Conservation (phyloP, 106 monocot species). For the Acanthochlamys bracteata region DNA sequence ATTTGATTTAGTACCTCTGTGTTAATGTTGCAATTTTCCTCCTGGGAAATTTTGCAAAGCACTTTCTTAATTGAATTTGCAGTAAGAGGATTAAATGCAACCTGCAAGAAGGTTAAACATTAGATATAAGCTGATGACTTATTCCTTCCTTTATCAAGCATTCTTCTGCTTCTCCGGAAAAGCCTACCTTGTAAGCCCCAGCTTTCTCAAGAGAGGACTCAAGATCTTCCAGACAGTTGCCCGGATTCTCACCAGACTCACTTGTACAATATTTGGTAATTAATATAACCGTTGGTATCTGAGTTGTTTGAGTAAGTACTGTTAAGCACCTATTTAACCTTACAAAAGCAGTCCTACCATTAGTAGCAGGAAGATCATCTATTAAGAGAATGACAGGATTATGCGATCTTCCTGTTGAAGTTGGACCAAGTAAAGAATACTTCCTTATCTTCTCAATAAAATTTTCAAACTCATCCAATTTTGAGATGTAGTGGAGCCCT, state of each 20-base stretch:
- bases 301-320: conserved; percentile 43
- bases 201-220: conserved; percentile 46
- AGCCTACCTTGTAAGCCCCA: conserved; percentile 81
- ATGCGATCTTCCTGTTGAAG: conserved; percentile 16
- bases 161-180: too few species aligned
- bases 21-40: conserved; percentile 54
- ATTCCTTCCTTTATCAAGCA: neutral
- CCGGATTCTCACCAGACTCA: conserved; percentile 34
- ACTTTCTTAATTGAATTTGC: conserved; percentile 80
- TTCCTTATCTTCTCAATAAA: conserved; percentile 74
- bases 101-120: conserved; percentile 32
- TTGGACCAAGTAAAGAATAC: conserved; percentile 55
- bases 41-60: conserved; percentile 52
- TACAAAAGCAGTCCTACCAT: conserved; percentile 60
- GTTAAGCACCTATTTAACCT: conserved; percentile 72
- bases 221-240: conserved; percentile 51
- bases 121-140: too few species aligned
- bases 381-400: conserved; percentile 69
- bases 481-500: conserved; percentile 80
- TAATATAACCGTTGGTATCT: conserved; percentile 70
- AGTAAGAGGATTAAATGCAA: conserved; percentile 77
- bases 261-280: conserved; percentile 63
- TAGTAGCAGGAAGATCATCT: conserved; percentile 85
- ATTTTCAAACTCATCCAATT: conserved; percentile 87
- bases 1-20: conserved; percentile 49